Percentiles rank a stretch among this genome's conserved stretches.
Evolutionary conservation across 768 basidiomycete genomes (phyloP).

Genomic region (Coprinopsis cinerea): DNA sequence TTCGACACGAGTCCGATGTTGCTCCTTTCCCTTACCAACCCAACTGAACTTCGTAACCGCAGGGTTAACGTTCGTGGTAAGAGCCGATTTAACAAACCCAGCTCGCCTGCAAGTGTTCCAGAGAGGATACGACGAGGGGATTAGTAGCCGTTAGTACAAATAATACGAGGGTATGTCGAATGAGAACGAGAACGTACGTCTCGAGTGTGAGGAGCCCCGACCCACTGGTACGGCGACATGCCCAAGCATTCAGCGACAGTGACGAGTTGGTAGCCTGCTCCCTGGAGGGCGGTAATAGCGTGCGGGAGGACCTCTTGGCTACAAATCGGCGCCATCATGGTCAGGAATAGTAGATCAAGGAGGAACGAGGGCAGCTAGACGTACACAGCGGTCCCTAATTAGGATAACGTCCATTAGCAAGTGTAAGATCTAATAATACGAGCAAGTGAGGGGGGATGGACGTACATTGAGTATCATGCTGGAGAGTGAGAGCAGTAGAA

Average conservation of each 20-base stretch:
- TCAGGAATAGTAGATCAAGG: background rate
- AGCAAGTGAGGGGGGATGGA: conserved; percentile 4
- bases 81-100: no score
- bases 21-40: no score
- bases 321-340: background rate
- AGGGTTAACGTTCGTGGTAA: no score
- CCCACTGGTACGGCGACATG: conserved; percentile 28
- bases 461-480: conserved; percentile 26
- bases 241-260: conserved; percentile 39
- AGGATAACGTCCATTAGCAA: background rate
- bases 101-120: no score
- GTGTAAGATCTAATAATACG: background rate
- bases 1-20: no score
- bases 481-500: conserved; percentile 30
- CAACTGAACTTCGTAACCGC: no score
- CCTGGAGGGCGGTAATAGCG: conserved; percentile 30
- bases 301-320: conserved; percentile 32
- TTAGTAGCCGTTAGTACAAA: no score
- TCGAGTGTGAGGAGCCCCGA: conserved; percentile 21
- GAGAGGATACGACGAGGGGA: no score
- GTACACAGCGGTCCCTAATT: conserved; percentile 20
- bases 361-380: conserved; percentile 8
- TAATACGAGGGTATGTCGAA: no score
- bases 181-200: conserved; percentile 26
- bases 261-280: conserved; percentile 37